Percentiles rank a stretch among this genome's conserved stretches.
Conservation (phyloP, 148 eudicot genomes). For the Chenopodium formosanum region DNA sequence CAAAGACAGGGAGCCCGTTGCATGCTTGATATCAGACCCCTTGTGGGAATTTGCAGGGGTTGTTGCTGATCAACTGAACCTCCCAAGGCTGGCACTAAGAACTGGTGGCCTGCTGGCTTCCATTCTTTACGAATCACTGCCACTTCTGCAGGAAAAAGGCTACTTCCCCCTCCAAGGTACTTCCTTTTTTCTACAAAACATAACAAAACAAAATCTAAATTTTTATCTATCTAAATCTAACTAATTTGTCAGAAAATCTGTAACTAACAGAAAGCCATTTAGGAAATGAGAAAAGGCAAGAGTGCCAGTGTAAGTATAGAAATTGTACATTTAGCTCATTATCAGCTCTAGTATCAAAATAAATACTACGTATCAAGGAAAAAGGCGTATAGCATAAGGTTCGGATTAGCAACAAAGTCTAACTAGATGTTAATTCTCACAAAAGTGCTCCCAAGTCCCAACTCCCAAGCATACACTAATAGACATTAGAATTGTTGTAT, state of each 20-base stretch:
- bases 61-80: constrained; percentile 31
- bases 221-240: not conserved
- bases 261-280: not conserved
- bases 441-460: not conserved
- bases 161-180: constrained; percentile 40
- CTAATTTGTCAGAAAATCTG: not conserved
- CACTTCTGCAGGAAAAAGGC: constrained; percentile 32
- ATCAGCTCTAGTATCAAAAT: not conserved
- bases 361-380: not conserved
- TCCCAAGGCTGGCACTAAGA: constrained; percentile 41
- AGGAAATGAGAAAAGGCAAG: not conserved
- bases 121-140: constrained; percentile 27
- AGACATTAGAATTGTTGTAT: not conserved
- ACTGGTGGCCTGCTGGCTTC: constrained; percentile 34
- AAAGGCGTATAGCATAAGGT: not conserved
- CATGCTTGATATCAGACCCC: constrained; percentile 44
- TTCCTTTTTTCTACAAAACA: not conserved
- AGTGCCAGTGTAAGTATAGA: not conserved
- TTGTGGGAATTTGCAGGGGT: constrained; percentile 28
- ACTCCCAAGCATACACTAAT: not conserved
- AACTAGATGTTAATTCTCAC: not conserved
- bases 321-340: not conserved
- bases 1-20: constrained; percentile 18
- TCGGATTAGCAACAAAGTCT: not conserved
- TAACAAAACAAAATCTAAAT: not conserved